A percentile compares a stretch with the other conserved stretches of the same genome.
These are phyloP conservation scores for Phyllosticta citribraziliensis DNA, from an alignment of 2,329 filamentous ascomycete species.

Conservation along the genomic window DNA sequence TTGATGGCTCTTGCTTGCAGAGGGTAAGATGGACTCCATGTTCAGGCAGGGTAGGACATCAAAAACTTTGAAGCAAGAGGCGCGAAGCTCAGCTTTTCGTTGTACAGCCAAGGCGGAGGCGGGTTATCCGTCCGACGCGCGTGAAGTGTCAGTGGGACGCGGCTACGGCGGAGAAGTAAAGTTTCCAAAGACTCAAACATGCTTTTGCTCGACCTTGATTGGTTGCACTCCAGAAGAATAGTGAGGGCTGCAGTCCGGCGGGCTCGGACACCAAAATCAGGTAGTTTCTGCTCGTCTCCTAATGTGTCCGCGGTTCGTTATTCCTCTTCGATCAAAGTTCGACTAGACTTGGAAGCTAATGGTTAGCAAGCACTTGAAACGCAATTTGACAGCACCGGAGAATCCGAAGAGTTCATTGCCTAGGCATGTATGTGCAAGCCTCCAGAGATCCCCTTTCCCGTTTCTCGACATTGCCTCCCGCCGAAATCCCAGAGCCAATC, in stretches of 20 bases:
- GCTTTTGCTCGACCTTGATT: too few species aligned
- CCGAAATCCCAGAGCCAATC: constrained; percentile 7
- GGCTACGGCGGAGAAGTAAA: too few species aligned
- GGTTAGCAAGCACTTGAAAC: background rate
- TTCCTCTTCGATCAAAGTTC: too few species aligned
- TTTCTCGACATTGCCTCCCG: constrained; percentile 8
- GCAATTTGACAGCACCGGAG: background rate
- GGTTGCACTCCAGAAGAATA: too few species aligned
- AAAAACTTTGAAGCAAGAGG: background rate
- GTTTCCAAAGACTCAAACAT: too few species aligned
- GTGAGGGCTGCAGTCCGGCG: too few species aligned
- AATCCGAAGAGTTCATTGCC: constrained; percentile 3
- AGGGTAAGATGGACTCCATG: background rate
- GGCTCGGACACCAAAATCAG: too few species aligned
- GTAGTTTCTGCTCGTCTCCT: too few species aligned
- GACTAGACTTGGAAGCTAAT: background rate
- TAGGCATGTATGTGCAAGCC: constrained; percentile 7
- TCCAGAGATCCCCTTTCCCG: constrained; percentile 5
- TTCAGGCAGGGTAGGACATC: background rate
- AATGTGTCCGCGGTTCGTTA: too few species aligned
- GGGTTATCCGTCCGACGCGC: too few species aligned
- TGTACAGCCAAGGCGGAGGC: background rate
- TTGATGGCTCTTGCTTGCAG: background rate
- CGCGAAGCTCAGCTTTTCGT: background rate
- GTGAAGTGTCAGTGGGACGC: too few species aligned